Conservation (phyloP, 179 eudicot species). For the Vitellaria paradoxa region DNA sequence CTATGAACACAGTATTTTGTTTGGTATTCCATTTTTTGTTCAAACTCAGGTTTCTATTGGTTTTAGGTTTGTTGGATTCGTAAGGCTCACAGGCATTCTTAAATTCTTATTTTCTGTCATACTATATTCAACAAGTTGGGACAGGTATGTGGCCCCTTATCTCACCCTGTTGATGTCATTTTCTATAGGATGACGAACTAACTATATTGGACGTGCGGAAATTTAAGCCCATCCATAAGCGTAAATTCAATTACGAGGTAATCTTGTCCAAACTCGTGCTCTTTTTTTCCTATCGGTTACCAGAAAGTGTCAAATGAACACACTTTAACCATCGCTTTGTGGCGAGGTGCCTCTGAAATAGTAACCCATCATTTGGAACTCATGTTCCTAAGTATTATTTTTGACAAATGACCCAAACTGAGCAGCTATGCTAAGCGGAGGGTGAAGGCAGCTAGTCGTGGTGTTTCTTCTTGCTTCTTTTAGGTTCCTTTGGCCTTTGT, state of each 20-base stretch:
- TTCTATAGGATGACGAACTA: conserved; percentile 77
- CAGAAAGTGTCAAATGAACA: not conserved
- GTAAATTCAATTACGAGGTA: conserved; percentile 93
- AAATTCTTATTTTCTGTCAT: not conserved
- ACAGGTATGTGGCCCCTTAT: not conserved
- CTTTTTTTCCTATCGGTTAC: not conserved
- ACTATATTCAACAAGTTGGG: not conserved
- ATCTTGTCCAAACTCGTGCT: conserved; percentile 15
- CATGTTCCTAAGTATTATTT: conserved; percentile 3
- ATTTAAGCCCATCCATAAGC: conserved; percentile 84
- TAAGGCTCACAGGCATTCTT: not conserved
- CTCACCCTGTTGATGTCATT: conserved; percentile 7
- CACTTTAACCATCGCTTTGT: not conserved
- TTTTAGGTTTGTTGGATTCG: not conserved
- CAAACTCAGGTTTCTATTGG: not conserved
- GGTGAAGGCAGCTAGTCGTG: not conserved
- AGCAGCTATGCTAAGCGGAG: not conserved
- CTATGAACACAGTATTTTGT: not conserved
- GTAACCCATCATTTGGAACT: not conserved
- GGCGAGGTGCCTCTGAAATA: not conserved
- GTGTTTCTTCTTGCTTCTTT: not conserved
- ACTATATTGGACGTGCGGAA: conserved; percentile 95
- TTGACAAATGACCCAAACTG: not conserved
- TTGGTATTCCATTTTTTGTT: not conserved
- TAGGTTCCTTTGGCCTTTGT: not conserved